Percentiles rank a stretch among this genome's conserved stretches.
phyloP scores from a whole-genome alignment of 2,329 filamentous ascomycete species.

The Colletotrichum limetticola region DNA sequence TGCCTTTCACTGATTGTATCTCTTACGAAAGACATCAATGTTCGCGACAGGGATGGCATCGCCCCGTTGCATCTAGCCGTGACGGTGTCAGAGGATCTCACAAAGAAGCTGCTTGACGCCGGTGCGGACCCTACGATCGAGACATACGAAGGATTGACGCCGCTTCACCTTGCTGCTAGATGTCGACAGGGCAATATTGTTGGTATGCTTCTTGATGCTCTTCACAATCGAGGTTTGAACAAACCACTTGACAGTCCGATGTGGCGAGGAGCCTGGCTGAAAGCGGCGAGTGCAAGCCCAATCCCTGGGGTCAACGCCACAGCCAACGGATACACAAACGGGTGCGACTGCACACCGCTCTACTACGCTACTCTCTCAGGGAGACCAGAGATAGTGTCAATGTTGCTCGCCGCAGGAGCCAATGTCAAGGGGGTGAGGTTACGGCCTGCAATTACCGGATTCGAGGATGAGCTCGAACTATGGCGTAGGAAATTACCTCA shows the following conservation, averaged over 20 bases:
- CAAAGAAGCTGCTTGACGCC: slow-evolving; percentile 45
- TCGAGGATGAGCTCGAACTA: slow-evolving; percentile 30
- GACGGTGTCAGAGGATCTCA: slow-evolving; percentile 35
- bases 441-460: slow-evolving; percentile 35
- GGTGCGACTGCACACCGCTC: slow-evolving; percentile 30
- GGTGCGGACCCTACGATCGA: slow-evolving; percentile 46
- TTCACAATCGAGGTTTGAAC: background rate
- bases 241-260: background rate
- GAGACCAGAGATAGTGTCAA: slow-evolving; percentile 39
- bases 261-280: background rate
- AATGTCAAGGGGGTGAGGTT: slow-evolving; percentile 15
- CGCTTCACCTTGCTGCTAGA: slow-evolving; percentile 52
- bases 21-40: slow-evolving; percentile 4
- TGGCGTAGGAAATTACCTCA: background rate
- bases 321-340: background rate
- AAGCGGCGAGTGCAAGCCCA: rapidly evolving
- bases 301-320: background rate
- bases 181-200: slow-evolving; percentile 46
- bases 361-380: slow-evolving; percentile 41
- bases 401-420: slow-evolving; percentile 42
- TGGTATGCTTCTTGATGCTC: slow-evolving; percentile 40
- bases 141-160: slow-evolving; percentile 47
- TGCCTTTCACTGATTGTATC: slow-evolving; percentile 36
- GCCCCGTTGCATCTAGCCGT: slow-evolving; percentile 41
- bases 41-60: slow-evolving; percentile 21